A percentile compares a stretch with the other conserved stretches of the same genome.
phyloP scores from a whole-genome alignment of 75 land plant species.

The Cryptomeria japonica region DNA sequence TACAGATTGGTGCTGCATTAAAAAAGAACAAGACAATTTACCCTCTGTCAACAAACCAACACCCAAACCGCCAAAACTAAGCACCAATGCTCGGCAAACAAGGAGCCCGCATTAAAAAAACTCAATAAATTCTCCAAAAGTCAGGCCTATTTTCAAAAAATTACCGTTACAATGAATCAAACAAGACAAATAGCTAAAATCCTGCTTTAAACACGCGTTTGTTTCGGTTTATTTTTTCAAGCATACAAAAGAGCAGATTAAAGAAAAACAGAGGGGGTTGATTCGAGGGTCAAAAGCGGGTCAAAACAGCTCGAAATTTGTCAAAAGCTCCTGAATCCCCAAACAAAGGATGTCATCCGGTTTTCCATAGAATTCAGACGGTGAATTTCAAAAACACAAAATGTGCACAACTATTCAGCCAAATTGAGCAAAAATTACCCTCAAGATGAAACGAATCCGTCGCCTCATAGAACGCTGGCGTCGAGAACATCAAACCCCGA shows the following conservation, averaged over 20 bases:
- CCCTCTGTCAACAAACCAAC: not conserved
- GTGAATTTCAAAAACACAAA: not conserved
- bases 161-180: conserved; percentile 1
- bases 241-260: not conserved
- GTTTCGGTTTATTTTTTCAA: not conserved
- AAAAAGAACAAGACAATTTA: not conserved
- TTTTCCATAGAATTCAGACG: not conserved
- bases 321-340: not conserved
- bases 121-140: not conserved
- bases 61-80: not conserved
- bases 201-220: not conserved
- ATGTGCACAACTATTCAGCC: not conserved
- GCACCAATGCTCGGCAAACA: not conserved
- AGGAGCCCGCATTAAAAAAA: not conserved
- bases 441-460: not conserved
- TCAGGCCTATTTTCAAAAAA: too few species aligned
- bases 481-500: not conserved
- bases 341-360: not conserved
- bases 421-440: not conserved
- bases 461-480: not conserved
- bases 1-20: not conserved
- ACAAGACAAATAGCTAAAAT: not conserved
- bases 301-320: not conserved
- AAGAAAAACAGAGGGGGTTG: not conserved
- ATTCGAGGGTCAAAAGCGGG: not conserved